A percentile compares a stretch with the other conserved stretches of the same genome.
Evolutionary conservation across 2,329 filamentous ascomycete genomes (phyloP).

Genomic region (Colletotrichum liaoningense): DNA sequence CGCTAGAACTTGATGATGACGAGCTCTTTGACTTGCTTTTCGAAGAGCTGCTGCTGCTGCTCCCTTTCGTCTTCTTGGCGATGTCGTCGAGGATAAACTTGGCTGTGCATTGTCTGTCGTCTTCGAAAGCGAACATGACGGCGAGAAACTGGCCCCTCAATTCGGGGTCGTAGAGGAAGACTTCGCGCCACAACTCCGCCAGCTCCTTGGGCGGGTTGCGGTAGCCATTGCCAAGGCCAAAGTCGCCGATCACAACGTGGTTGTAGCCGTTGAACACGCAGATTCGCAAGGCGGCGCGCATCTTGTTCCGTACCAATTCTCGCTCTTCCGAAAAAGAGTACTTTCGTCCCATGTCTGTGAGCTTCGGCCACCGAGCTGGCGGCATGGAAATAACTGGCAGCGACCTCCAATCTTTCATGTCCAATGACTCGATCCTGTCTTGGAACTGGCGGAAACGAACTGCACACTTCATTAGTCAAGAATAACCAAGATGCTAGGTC

Average conservation of each 20-base stretch:
- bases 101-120: slow-evolving; percentile 64
- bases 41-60: slow-evolving; percentile 40
- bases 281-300: slow-evolving; percentile 77
- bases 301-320: slow-evolving; percentile 78
- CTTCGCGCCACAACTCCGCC: slow-evolving; percentile 74
- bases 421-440: slow-evolving; percentile 70
- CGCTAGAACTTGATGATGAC: slow-evolving; percentile 42
- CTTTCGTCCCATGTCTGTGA: slow-evolving; percentile 72
- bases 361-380: slow-evolving; percentile 78
- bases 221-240: slow-evolving; percentile 72
- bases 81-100: slow-evolving; percentile 66
- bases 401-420: slow-evolving; percentile 62
- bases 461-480: slow-evolving; percentile 39
- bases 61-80: slow-evolving; percentile 57
- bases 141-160: slow-evolving; percentile 71
- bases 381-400: slow-evolving; percentile 81
- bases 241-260: slow-evolving; percentile 71
- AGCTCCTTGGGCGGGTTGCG: slow-evolving; percentile 74
- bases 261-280: slow-evolving; percentile 70
- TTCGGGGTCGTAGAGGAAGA: slow-evolving; percentile 71
- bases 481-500: neutral
- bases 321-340: slow-evolving; percentile 80
- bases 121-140: slow-evolving; percentile 74
- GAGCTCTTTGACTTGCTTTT: slow-evolving; percentile 49
- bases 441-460: slow-evolving; percentile 80